A percentile compares a stretch with the other conserved stretches of the same genome.
Evolutionary conservation across 2,329 filamentous ascomycete genomes (phyloP).

Genomic region (Aphanoascus verrucosus): DNA sequence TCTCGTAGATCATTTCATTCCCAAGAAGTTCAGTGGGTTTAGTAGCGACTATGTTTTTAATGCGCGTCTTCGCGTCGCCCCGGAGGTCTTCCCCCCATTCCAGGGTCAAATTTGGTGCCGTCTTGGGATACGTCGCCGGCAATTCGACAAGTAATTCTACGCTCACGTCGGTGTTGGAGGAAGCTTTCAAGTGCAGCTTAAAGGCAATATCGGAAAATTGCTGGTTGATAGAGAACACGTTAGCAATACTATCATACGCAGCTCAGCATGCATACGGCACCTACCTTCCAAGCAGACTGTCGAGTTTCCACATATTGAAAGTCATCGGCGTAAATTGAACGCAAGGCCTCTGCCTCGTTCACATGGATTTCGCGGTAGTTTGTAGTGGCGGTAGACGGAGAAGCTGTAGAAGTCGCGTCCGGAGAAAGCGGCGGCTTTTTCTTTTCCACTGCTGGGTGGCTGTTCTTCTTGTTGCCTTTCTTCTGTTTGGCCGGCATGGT

Average conservation of each 20-base stretch:
- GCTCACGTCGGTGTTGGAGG: conserved; percentile 59
- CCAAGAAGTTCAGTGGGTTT: conserved; percentile 56
- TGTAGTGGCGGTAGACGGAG: conserved; percentile 33
- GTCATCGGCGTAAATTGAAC: conserved; percentile 83
- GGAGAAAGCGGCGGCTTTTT: conserved; percentile 24
- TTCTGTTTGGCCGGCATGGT: conserved; percentile 38
- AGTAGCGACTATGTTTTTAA: conserved; percentile 57
- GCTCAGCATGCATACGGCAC: conserved; percentile 19
- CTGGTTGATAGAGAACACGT: conserved; percentile 29
- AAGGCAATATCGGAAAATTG: conserved; percentile 72
- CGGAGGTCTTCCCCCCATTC: conserved; percentile 55
- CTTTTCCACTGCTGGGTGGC: conserved; percentile 29
- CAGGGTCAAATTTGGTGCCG: conserved; percentile 60
- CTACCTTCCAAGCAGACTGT: conserved; percentile 72
- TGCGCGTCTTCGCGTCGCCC: conserved; percentile 59
- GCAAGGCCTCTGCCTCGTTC: conserved; percentile 74
- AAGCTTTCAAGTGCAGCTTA: conserved; percentile 65
- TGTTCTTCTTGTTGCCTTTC: conserved; percentile 29
- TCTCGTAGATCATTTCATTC: conserved; percentile 55
- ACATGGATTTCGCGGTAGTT: conserved; percentile 76
- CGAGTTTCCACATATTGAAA: conserved; percentile 63
- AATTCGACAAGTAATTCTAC: conserved; percentile 67
- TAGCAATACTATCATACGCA: conserved; percentile 9
- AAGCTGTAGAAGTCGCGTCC: conserved; percentile 25
- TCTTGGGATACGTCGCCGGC: conserved; percentile 84